These are phyloP conservation scores for Pyronema omphalodes DNA, from an alignment of 495 filamentous ascomycete species.

Conservation along the genomic window DNA sequence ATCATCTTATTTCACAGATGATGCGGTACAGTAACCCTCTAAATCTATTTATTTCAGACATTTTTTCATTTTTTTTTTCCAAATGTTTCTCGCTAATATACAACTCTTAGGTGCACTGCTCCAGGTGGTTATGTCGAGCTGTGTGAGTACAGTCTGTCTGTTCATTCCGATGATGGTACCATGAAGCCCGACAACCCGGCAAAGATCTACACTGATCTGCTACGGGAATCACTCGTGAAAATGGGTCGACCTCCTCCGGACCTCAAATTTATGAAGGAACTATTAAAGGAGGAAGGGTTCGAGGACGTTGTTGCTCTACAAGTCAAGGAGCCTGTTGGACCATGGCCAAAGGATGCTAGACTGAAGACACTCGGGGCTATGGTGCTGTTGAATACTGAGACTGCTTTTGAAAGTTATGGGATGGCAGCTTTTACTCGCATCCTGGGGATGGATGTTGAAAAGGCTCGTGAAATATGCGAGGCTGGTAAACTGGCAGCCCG, in stretches of 20 bases:
- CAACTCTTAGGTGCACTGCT: neutral
- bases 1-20: neutral
- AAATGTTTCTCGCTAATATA: too few relatives aligned
- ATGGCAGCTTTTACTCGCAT: neutral
- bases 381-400: neutral
- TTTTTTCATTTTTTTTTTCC: neutral
- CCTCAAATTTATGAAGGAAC: neutral
- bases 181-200: neutral
- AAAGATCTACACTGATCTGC: neutral
- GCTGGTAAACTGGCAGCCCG: neutral
- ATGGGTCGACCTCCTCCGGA: neutral
- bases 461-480: neutral
- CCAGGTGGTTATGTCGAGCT: neutral
- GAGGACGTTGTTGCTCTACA: neutral
- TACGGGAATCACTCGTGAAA: neutral
- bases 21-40: neutral
- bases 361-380: neutral
- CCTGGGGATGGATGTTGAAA: neutral
- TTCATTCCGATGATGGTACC: neutral
- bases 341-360: slow-evolving; percentile 3
- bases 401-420: neutral
- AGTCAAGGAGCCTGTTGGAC: slow-evolving; percentile 4
- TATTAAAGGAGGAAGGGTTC: neutral
- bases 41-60: neutral
- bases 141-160: neutral